Conservation (phyloP, 257 asterid genomes). For the Orobanche coerulescens region DNA sequence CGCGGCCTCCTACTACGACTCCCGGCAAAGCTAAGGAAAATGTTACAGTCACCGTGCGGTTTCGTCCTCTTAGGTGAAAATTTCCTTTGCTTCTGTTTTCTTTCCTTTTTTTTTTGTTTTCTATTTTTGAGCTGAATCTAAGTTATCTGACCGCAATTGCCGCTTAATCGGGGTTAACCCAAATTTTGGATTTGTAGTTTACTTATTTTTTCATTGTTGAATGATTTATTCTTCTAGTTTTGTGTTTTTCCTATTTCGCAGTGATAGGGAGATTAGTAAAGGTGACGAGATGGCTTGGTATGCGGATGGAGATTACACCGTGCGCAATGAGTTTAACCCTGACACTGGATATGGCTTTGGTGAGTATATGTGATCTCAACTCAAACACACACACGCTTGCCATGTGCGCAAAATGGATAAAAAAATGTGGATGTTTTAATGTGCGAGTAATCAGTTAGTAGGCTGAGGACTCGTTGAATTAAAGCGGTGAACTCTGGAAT, state of each 20-base stretch:
- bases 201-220: not conserved
- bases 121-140: not conserved
- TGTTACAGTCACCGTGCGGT: conserved; percentile 79
- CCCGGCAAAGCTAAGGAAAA: conserved; percentile 49
- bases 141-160: not conserved
- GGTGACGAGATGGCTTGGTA: conserved; percentile 88
- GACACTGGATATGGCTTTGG: conserved; percentile 57
- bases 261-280: conserved; percentile 69
- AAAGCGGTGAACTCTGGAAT: conserved; percentile 7
- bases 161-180: not conserved
- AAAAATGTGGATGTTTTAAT: not conserved
- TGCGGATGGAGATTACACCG: conserved; percentile 73
- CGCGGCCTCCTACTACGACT: conserved; percentile 22
- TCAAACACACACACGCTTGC: not conserved
- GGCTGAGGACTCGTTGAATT: not conserved
- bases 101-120: not conserved
- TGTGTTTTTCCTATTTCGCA: conserved; percentile 23
- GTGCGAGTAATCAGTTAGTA: not conserved
- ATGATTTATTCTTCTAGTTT: not conserved
- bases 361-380: conserved; percentile 25
- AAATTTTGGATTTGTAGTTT: not conserved
- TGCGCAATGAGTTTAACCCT: conserved; percentile 65
- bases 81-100: too few relatives aligned
- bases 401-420: not conserved
- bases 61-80: conserved; percentile 81